A percentile compares a stretch with the other conserved stretches of the same genome.
These are phyloP conservation scores for Nothophytophthora sp. DNA, from an alignment of 352 stramenopile species.

Conservation along the genomic window DNA sequence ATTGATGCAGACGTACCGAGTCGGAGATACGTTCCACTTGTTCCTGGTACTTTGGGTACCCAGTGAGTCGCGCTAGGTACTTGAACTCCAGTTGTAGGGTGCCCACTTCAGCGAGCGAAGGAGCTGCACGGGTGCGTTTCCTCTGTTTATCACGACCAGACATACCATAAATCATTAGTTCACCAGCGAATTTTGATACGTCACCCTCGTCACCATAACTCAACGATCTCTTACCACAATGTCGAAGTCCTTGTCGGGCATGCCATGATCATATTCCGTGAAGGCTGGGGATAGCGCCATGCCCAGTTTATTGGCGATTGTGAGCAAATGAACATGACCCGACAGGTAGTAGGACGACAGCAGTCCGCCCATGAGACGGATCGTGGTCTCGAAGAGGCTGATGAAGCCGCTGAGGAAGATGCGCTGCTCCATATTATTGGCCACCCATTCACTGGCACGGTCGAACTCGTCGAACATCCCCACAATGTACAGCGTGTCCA, in stretches of 20 bases:
- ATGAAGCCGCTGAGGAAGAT: constrained; percentile 70
- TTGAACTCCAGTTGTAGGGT: constrained; percentile 86
- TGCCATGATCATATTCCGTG: constrained; percentile 43
- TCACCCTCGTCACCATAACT: not conserved
- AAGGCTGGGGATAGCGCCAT: constrained; percentile 67
- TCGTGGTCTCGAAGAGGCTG: constrained; percentile 84
- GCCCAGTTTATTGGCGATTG: constrained; percentile 62
- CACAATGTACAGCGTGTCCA: constrained; percentile 77
- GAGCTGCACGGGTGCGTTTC: constrained; percentile 34
- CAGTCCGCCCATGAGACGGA: constrained; percentile 72
- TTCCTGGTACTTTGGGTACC: constrained; percentile 59
- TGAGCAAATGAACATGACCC: constrained; percentile 60
- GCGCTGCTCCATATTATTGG: constrained; percentile 57
- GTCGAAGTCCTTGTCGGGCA: constrained; percentile 71
- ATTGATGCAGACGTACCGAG: constrained; percentile 30
- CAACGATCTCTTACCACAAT: constrained; percentile 35
- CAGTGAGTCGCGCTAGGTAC: constrained; percentile 64
- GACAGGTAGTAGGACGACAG: constrained; percentile 66
- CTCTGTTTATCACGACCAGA: constrained; percentile 14
- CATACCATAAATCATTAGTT: not conserved
- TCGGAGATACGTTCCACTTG: constrained; percentile 75
- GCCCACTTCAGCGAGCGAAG: constrained; percentile 64
- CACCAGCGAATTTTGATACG: not conserved
- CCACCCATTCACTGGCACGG: constrained; percentile 63
- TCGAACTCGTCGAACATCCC: constrained; percentile 84